Evolutionary conservation across 495 filamentous ascomycete species (phyloP), one percentile per base, ranked within the genome.

Genomic region (Xylaria intraflava): DNA sequence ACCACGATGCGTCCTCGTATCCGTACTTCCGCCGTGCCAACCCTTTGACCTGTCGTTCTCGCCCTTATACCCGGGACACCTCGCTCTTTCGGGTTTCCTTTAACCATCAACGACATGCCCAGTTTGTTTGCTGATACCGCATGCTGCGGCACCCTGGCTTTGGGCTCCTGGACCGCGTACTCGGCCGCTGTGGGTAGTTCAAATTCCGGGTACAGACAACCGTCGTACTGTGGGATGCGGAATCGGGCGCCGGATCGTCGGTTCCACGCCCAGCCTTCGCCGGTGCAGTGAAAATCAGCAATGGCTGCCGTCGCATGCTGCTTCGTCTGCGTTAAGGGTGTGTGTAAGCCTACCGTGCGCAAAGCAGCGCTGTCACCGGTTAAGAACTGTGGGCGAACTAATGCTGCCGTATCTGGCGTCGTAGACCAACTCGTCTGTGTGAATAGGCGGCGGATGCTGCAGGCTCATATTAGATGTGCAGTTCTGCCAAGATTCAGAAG

Each of bases 211-310:
- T 55, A 62, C 5, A 66, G 22, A 40, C 57, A 55, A 27, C 61
- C 64, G 39, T 66, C 59, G 43, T 64, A 66, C 22, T 64, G 61
- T 17, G 59, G 64, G 40, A 64, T 62, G 39, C 64, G 64, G 47
- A 66, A 66, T 23, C 39, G 49, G 3, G 61, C 59, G 10, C 64
- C 61, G 5, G 59, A 35, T 2, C 57, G 42, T 16, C 61, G 53
- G 44, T 66, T 59, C 64, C 64, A 66, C 27, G 33, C 51, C 49
- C 55, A 59, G 12, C 61, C 55, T 6, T 58, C 54, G 7, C 49
- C 52, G 7, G 31, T 35, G 29, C 51, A 58, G 52, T 62, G 59
- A 31, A 64, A 66, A 43, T 66, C 61, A 2, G 59, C 46, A n/a
- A 60, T 55, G 8, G 61, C 61, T 12, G 64, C 64, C 16, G 58